A percentile compares a stretch with the other conserved stretches of the same genome.
Evolutionary conservation across 208 protist genomes (phyloP).

Genomic region (Tritrichomonas musculus): DNA sequence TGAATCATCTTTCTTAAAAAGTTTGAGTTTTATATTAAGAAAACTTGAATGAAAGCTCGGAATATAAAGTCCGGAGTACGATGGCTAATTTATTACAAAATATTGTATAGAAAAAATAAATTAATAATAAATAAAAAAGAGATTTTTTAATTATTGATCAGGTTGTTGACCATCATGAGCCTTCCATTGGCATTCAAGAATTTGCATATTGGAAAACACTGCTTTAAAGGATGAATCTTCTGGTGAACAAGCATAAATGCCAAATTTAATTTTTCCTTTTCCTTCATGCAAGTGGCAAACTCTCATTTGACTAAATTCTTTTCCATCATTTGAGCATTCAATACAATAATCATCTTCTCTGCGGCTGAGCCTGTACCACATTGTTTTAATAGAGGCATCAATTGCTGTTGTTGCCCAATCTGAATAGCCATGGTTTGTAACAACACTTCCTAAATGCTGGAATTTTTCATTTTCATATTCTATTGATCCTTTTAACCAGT

Average conservation of each 20-base stretch:
- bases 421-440: not conserved
- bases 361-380: not conserved
- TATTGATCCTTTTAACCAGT: not conserved
- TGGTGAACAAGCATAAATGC: conserved; percentile 7
- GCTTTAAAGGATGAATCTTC: too few species aligned
- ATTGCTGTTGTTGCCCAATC: not conserved
- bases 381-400: not conserved
- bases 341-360: not conserved
- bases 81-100: too few species aligned
- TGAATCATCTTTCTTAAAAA: too few species aligned
- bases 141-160: too few species aligned
- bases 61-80: too few species aligned
- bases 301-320: not conserved
- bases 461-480: not conserved
- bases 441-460: not conserved
- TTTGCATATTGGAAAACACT: too few species aligned
- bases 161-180: too few species aligned
- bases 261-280: not conserved
- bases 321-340: not conserved
- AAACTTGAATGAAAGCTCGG: too few species aligned
- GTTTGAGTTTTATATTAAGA: too few species aligned
- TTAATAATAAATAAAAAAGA: too few species aligned
- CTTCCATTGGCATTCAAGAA: too few species aligned
- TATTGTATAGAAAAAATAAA: too few species aligned
- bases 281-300: not conserved